Percentiles rank a stretch among this genome's conserved stretches.
Evolutionary conservation across 768 basidiomycete species (phyloP).

Genomic region (Lactarius evosmus): DNA sequence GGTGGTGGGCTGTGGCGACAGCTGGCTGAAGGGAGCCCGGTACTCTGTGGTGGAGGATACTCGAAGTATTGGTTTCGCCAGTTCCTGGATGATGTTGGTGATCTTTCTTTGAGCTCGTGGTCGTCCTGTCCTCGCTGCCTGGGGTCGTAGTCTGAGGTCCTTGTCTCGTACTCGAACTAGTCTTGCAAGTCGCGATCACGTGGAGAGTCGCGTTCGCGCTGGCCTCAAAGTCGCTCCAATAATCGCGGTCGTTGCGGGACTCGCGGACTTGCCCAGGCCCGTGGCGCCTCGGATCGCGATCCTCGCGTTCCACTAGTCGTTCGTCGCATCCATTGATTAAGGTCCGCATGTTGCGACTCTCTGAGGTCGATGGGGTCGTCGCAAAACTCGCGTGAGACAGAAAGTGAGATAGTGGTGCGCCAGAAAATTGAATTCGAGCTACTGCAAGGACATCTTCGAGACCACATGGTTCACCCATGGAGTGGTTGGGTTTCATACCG

Average conservation of each 20-base stretch:
- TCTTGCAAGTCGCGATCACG: background rate
- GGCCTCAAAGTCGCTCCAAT: background rate
- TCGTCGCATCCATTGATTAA: background rate
- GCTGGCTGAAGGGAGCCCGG: background rate
- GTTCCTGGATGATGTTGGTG: too few species aligned
- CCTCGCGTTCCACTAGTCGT: background rate
- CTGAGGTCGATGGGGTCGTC: background rate
- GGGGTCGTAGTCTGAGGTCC: background rate
- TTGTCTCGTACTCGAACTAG: background rate
- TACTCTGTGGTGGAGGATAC: background rate
- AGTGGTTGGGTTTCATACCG: background rate
- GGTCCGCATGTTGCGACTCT: background rate
- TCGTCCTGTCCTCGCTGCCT: too few species aligned
- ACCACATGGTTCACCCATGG: background rate
- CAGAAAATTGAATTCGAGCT: background rate
- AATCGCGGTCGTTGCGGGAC: background rate
- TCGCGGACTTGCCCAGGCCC: background rate
- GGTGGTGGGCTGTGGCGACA: background rate
- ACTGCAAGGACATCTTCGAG: background rate
- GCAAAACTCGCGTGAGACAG: background rate
- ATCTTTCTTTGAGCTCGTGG: too few species aligned
- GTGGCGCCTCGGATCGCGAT: background rate
- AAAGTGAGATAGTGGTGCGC: background rate
- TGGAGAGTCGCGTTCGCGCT: background rate
- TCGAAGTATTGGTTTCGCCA: too few species aligned